A percentile compares a stretch with the other conserved stretches of the same genome.
Conservation (phyloP, 2,329 filamentous ascomycete species). For the Xylaria sp. region DNA sequence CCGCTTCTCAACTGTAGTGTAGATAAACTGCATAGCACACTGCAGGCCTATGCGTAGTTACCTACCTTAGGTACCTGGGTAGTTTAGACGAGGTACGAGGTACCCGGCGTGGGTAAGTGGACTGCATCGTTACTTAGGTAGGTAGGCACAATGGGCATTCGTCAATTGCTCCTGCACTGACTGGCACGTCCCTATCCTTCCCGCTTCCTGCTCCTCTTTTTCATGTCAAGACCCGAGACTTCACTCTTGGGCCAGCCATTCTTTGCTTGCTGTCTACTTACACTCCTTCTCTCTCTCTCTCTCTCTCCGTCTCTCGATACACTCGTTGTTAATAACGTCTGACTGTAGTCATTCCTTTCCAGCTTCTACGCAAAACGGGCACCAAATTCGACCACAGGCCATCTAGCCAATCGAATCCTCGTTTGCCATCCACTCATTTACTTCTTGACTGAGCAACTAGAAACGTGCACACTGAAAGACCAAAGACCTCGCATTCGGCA, state of each 20-base stretch:
- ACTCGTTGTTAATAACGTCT: conserved; percentile 1
- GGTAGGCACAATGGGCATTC: not conserved
- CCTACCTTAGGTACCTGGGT: no score
- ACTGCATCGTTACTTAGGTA: not conserved
- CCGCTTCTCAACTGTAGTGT: not conserved
- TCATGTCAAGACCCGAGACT: conserved; percentile 23
- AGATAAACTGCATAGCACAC: conserved; percentile 4
- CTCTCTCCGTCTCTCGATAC: conserved; percentile 5
- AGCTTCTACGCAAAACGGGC: conserved; percentile 7
- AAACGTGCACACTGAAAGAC: conserved; percentile 3
- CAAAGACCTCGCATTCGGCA: not conserved
- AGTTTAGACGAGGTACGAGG: not conserved
- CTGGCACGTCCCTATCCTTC: conserved; percentile 21
- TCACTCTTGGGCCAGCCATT: conserved; percentile 26
- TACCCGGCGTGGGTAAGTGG: no score
- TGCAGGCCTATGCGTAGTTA: no score
- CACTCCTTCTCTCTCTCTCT: conserved; percentile 23
- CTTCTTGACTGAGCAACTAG: conserved; percentile 13
- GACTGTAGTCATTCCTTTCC: conserved; percentile 35
- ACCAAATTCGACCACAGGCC: conserved; percentile 5
- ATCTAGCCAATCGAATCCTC: conserved; percentile 7
- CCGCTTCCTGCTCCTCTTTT: conserved; percentile 19
- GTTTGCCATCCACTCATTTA: conserved; percentile 15
- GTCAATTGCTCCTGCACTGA: conserved; percentile 22
- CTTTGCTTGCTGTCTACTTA: conserved; percentile 10